Evolutionary conservation across 2,329 filamentous ascomycete species (phyloP), one percentile per base, ranked within the genome.

Genomic region (Aureobasidium sp.): DNA sequence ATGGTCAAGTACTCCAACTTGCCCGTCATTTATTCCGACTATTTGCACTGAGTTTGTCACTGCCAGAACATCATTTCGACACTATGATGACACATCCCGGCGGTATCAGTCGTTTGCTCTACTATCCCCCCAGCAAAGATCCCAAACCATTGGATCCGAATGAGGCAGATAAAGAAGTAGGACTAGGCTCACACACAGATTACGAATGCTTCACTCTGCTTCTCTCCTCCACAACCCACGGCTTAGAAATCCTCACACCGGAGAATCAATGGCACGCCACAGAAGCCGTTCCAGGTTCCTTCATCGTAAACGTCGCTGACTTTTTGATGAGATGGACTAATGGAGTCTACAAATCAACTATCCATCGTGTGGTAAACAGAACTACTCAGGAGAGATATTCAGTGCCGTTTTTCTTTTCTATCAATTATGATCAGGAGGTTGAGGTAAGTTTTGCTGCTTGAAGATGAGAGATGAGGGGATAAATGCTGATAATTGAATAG

Each of bases 281-380:
- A 0, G 71, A 77, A 53, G 78, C 78, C 0, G 67, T 77, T 0
- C 69, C 70, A 1, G 78, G 75, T 7, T 71, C 75, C 0, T 79
- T 78, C 61, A 77, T 80, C 13, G 77, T 80, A 11, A 80, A 80
- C 64, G 76, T 80, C 32, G 78, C 78, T 1, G 78, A 81, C 64
- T 62, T 62, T 8, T 42, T 62, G 36, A 62, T 62, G 61, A 41
- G 61, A 30, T 62, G 80, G 79, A 83, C 81, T 11, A 79, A 79
- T 59, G 77, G 79, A 16, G 69, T 73, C 48, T 85, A 83, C 71
- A 79, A 77, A 67, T n/a, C n/a, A n/a, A 82, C 77, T 50, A 69
- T 82, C 6, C 82, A 85, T 67, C 73, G 82, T 10, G 82, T 85
- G 29, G 78, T 84, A 64, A 84, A 84, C 72, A 75, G 75, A 45